These are phyloP conservation scores for Scleromitrula shiraiana DNA, from an alignment of 2,329 filamentous ascomycete species.

Conservation along the genomic window DNA sequence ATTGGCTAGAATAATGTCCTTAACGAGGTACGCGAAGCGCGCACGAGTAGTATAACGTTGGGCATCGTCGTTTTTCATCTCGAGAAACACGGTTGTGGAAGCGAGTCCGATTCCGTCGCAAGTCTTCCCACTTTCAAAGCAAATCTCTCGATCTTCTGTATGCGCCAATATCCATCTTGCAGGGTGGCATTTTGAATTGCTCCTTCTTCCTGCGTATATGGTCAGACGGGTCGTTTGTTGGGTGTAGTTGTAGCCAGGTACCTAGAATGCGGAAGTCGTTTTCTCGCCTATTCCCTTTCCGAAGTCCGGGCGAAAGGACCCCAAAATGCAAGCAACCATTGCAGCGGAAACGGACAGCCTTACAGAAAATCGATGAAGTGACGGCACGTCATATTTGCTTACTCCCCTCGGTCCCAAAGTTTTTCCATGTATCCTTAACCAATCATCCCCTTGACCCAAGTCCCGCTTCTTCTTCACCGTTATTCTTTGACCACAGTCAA, in stretches of 20 bases:
- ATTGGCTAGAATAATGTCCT: slow-evolving; percentile 12
- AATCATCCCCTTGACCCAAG: neutral
- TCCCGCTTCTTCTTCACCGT: slow-evolving; percentile 1
- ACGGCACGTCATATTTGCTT: slow-evolving; percentile 6
- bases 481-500: slow-evolving; percentile 7
- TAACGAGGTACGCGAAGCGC: neutral
- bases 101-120: neutral
- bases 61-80: slow-evolving; percentile 10
- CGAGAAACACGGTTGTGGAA: neutral
- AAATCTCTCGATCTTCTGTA: neutral
- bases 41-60: slow-evolving; percentile 11
- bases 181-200: neutral
- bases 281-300: slow-evolving; percentile 1
- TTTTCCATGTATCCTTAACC: neutral
- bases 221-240: slow-evolving; percentile 1
- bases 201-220: neutral
- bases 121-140: neutral
- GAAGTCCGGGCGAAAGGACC: slow-evolving; percentile 9
- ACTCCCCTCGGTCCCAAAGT: neutral
- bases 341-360: slow-evolving; percentile 15
- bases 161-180: neutral
- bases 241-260: neutral
- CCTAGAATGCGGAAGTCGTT: neutral
- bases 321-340: slow-evolving; percentile 12
- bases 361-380: slow-evolving; percentile 7